phyloP scores from a whole-genome alignment of 805 yeast genomes.

The Saturnispora saitoi region DNA sequence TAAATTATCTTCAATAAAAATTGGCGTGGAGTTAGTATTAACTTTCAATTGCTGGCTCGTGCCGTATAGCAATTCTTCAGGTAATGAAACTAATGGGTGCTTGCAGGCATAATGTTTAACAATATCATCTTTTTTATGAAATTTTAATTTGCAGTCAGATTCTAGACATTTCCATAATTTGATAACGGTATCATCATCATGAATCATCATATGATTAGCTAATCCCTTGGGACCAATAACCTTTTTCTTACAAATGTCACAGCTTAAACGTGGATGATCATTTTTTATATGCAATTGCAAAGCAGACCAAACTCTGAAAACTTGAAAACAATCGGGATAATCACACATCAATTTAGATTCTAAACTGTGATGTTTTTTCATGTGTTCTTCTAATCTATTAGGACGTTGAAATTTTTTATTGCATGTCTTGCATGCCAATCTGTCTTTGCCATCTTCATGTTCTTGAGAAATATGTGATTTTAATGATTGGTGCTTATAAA shows the following conservation, averaged over 20 bases:
- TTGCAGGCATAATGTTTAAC: slow-evolving; percentile 44
- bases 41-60: background rate
- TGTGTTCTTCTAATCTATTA: slow-evolving; percentile 57
- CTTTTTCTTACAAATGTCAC: slow-evolving; percentile 56
- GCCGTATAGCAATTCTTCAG: slow-evolving; percentile 12
- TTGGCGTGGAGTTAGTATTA: background rate
- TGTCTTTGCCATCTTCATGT: slow-evolving; percentile 39
- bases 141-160: slow-evolving; percentile 39
- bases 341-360: slow-evolving; percentile 51
- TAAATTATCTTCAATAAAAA: background rate
- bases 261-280: slow-evolving; percentile 62
- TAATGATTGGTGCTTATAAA: slow-evolving; percentile 67
- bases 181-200: slow-evolving; percentile 43
- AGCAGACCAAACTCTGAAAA: slow-evolving; percentile 66
- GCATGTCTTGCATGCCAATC: slow-evolving; percentile 55
- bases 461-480: slow-evolving; percentile 59
- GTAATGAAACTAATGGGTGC: slow-evolving; percentile 26
- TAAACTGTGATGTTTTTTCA: slow-evolving; percentile 48
- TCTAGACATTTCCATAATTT: slow-evolving; percentile 60
- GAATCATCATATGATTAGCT: slow-evolving; percentile 64
- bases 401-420: slow-evolving; percentile 56
- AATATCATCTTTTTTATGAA: slow-evolving; percentile 49
- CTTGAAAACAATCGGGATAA: slow-evolving; percentile 47
- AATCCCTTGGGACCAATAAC: slow-evolving; percentile 70
- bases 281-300: slow-evolving; percentile 61